Base-by-base conservation (phyloP, 2,329 filamentous ascomycete species). In the Aspergillus clavatus region DNA sequence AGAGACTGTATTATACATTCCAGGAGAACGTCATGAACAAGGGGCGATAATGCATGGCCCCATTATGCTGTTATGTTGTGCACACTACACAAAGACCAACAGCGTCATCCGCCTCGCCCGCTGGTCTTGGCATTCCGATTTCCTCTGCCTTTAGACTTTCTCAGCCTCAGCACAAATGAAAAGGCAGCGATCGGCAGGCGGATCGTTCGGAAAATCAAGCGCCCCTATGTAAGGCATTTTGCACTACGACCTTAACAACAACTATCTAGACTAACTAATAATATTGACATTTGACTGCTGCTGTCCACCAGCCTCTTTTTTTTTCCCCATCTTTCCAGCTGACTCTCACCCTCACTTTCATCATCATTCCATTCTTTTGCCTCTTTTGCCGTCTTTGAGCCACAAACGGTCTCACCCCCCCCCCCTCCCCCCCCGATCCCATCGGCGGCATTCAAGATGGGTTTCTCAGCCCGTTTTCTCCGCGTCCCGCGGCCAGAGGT, bases 401-500 rank as follows among this genome's bases (percentile, higher is more conserved):
- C 38, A 21, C 28, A 29, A 33, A 23, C 21, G n/a, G n/a, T 38
- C 16, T 36, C 7, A 27, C 24, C 45, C n/a, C n/a, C n/a, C n/a
- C n/a, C n/a, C n/a, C n/a, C n/a, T n/a, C n/a, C n/a, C n/a, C n/a
- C n/a, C 29, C 29, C 39, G 44, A 49, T 50, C 52, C 51, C 48
- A 36, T 50, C 21, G 23, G 43, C 39, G 47, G 43, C 47, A 26
- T 36, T 44, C 49, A 64, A 37, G 35, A 71, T 71, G 68, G 67
- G 67, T 47, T 60, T 67, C 41, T 57, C 60, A 56, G 57, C 63
- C 55, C 71, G 71, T 47, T 65, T 71, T 50, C 57, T 74, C 63
- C 72, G 73, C 67, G 67, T 74, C 51, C 72, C 71, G 63, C 71
- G 72, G 66, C 73, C 73, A 59, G 65, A 74, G 67, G 72, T 73